Percentiles rank a stretch among this genome's conserved stretches.
phyloP scores from a whole-genome alignment of 768 basidiomycete genomes.

The Boletus rubropictus region DNA sequence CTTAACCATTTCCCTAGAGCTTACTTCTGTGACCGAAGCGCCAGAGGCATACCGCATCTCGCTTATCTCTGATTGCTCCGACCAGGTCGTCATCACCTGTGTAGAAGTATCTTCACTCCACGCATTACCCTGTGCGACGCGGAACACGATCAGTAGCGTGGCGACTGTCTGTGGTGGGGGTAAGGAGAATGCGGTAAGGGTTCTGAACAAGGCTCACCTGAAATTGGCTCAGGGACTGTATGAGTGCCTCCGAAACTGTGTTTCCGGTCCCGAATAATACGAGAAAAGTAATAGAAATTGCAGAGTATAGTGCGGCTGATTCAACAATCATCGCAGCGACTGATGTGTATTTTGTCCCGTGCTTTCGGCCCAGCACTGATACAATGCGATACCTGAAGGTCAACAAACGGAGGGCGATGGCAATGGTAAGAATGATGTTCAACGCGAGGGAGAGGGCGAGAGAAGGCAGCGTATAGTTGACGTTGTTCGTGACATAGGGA shows the following conservation, averaged over 20 bases:
- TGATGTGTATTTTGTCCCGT: conserved; percentile 26
- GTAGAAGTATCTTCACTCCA: conserved; percentile 1
- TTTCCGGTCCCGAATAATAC: conserved; percentile 20
- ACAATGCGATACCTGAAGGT: conserved; percentile 10
- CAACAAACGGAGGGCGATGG: conserved; percentile 28
- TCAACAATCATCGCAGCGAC: conserved; percentile 34
- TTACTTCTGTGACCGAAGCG: background rate
- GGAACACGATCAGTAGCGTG: conserved; percentile 5
- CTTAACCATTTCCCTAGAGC: too few species aligned
- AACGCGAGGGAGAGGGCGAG: conserved; percentile 26
- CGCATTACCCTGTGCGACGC: conserved; percentile 5
- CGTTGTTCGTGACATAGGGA: conserved; percentile 2
- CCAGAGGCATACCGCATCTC: conserved; percentile 3
- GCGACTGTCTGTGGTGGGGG: background rate
- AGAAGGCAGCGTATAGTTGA: conserved; percentile 22
- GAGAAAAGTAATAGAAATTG: conserved; percentile 27
- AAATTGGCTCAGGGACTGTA: conserved; percentile 25
- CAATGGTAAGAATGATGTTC: conserved; percentile 31
- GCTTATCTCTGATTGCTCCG: background rate
- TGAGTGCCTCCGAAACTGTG: conserved; percentile 24
- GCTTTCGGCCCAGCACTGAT: conserved; percentile 16
- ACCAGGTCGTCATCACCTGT: background rate
- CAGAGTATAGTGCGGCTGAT: conserved; percentile 28
- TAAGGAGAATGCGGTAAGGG: background rate
- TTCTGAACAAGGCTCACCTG: conserved; percentile 15